phyloP scores from a whole-genome alignment of 805 yeast species.

The Pichia ethanolica region DNA sequence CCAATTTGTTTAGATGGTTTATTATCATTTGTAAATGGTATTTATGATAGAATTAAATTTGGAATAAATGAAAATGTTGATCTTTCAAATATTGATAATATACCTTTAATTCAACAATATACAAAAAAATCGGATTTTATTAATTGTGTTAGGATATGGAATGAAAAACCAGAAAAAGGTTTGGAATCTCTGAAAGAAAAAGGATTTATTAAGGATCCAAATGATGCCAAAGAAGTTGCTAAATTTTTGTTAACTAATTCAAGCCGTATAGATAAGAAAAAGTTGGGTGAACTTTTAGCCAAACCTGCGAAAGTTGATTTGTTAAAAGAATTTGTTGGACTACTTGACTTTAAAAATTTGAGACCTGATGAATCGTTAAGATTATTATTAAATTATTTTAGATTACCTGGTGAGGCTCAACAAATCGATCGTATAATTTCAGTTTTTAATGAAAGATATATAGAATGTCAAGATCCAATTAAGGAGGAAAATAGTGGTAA shows the following conservation, averaged over 20 bases:
- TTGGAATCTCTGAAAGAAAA: conserved; percentile 53
- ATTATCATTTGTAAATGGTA: conserved; percentile 57
- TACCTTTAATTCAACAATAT: conserved; percentile 35
- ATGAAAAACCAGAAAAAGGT: conserved; percentile 73
- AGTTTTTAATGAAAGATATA: conserved; percentile 74
- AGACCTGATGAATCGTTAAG: conserved; percentile 93
- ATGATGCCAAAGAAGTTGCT: conserved; percentile 60
- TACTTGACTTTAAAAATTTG: conserved; percentile 67
- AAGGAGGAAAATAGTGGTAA: conserved; percentile 16
- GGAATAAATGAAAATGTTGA: conserved; percentile 21
- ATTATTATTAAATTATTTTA: conserved; percentile 68
- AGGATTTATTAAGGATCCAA: conserved; percentile 46
- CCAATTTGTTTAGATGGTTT: conserved; percentile 90
- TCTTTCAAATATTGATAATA: conserved; percentile 14
- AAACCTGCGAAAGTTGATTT: conserved; percentile 60
- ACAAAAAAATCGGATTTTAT: conserved; percentile 67
- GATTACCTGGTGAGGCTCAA: conserved; percentile 96
- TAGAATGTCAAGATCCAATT: conserved; percentile 42
- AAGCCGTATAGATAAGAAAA: conserved; percentile 77
- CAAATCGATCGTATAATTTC: conserved; percentile 92
- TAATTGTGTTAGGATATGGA: conserved; percentile 66
- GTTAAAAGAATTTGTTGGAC: conserved; percentile 53
- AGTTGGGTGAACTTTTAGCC: conserved; percentile 79
- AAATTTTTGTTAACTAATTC: conserved; percentile 70
- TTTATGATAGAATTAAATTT: conserved; percentile 43